Base-by-base conservation (phyloP, 768 basidiomycete species). In the Coprinellus micaceus region DNA sequence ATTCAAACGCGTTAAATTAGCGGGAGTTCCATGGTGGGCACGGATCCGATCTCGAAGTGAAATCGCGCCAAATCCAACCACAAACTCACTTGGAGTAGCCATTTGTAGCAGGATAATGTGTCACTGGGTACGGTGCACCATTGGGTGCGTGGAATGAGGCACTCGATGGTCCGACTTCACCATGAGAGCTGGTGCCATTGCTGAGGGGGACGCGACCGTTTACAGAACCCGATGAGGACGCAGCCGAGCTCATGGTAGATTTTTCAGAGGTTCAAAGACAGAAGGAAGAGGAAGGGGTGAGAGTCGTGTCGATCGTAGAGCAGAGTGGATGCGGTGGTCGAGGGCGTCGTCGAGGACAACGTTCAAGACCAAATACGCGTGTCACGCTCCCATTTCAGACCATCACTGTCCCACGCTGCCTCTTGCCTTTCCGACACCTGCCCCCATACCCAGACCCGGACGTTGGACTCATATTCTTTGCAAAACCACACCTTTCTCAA, bases 31-130 rank as follows among this genome's bases (percentile, higher is more conserved):
- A 41, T 44, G n/a, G 39, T 43, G 25, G 22, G 51, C 45, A 50
- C 60, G 54, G 46, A 53, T 28, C 36, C 26, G 60, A 51, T 25
- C 37, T 26, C 25, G 51, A 50, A 45, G 41, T 41, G 39, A 40
- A 45, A 43, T 43, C 41, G 56, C 44, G 33, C 46, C 51, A 46
- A 48, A 52, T 29, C 33, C 37, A 52, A 36, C 33, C 58, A 43
- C 45, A 53, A 19, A 79, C 85, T 81, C 68, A 87, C 84, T 79
- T 76, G 58, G 80, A 68, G 66, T 80, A 82, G 25, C 84, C 86
- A 69, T 88, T 88, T 50, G 13, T 33, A 33, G 33, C 7, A 33
- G 72, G 74, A 68, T 77, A 75, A 47, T 68, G 67, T 21, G 78
- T 76, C 28, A 73, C 71, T 54, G 77, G 73, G 52, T 74, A 70